These are phyloP conservation scores for Alternaria gansuensis DNA, from an alignment of 2,329 filamentous ascomycete genomes.

Conservation along the genomic window DNA sequence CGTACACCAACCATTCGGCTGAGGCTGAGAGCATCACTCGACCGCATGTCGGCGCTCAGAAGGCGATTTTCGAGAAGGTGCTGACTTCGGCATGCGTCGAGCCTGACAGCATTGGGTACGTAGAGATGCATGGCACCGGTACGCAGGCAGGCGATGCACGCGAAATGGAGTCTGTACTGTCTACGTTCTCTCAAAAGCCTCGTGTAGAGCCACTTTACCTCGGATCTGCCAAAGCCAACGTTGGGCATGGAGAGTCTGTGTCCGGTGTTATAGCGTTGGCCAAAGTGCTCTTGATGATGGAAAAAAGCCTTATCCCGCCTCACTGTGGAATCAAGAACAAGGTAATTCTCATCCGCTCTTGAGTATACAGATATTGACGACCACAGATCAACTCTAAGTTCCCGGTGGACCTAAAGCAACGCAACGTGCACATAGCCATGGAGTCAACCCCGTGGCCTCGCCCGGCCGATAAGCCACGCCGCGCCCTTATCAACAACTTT, in stretches of 20 bases:
- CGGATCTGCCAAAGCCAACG: conserved; percentile 39
- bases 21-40: conserved; percentile 39
- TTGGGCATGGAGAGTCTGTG: conserved; percentile 17
- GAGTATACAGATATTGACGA: too few species aligned
- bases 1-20: conserved; percentile 56
- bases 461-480: conserved; percentile 37
- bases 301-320: conserved; percentile 58
- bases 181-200: too few species aligned
- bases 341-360: too few species aligned
- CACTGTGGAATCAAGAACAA: conserved; percentile 71
- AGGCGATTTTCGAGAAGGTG: conserved; percentile 20
- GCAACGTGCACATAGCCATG: conserved; percentile 68
- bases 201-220: conserved; percentile 12
- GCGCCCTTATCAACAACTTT: conserved; percentile 58
- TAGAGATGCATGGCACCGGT: too few species aligned
- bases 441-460: conserved; percentile 56
- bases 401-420: conserved; percentile 64
- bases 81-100: conserved; percentile 47
- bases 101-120: conserved; percentile 30
- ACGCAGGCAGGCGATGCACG: too few species aligned
- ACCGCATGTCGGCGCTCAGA: conserved; percentile 34
- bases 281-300: conserved; percentile 50
- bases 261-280: conserved; percentile 43
- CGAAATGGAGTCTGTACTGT: conserved; percentile 18
- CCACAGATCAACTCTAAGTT: conserved; percentile 67